phyloP scores from a whole-genome alignment of 2,329 filamentous ascomycete genomes.

The Cordyceps farinosa region DNA sequence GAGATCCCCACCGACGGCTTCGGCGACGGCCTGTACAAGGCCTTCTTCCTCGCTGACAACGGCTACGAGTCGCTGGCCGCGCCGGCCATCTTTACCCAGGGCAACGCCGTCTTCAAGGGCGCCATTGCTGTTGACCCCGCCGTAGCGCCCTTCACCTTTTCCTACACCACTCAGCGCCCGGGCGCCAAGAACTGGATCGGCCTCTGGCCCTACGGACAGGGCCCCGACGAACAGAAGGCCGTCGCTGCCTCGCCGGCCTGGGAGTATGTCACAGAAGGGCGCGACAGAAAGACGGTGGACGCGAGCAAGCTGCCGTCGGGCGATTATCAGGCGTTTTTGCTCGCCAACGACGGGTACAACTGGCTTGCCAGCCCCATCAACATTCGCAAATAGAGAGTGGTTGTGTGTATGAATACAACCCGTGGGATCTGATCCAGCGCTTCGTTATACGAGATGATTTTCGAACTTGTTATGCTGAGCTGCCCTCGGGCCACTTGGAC shows the following conservation, averaged over 20 bases:
- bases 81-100: conserved; percentile 6
- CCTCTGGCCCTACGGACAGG: not conserved
- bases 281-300: not conserved
- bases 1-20: conserved; percentile 9
- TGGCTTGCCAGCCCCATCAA: conserved; percentile 7
- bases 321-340: conserved; percentile 14
- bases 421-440: no score
- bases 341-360: conserved; percentile 6
- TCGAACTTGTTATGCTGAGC: not conserved
- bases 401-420: no score
- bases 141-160: not conserved
- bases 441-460: not conserved
- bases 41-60: conserved; percentile 10
- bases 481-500: not conserved
- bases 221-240: not conserved
- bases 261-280: not conserved
- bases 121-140: not conserved
- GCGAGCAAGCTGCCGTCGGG: conserved; percentile 6
- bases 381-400: not conserved
- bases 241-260: conserved; percentile 5
- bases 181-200: conserved; percentile 15
- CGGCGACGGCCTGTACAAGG: conserved; percentile 15
- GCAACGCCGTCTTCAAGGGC: conserved; percentile 13
- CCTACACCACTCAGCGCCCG: conserved; percentile 9
- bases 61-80: conserved; percentile 6